phyloP scores from a whole-genome alignment of 129 eudicot species.

The Tagetes erecta region DNA sequence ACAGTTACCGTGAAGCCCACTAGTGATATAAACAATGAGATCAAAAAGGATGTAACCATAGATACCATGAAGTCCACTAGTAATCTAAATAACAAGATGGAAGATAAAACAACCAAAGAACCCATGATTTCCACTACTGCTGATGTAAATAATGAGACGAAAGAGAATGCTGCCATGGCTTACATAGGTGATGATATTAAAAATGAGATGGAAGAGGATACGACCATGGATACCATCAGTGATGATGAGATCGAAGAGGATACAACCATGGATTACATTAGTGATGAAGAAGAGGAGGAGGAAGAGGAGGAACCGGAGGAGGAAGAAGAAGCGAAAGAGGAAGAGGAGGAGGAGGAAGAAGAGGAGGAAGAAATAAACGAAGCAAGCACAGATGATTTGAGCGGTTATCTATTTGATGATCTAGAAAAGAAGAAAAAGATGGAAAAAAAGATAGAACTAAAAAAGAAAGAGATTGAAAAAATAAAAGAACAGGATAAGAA shows the following conservation, averaged over 20 bases:
- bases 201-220: neutral
- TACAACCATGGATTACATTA: neutral
- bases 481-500: slow-evolving; percentile 4
- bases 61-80: neutral
- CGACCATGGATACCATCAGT: neutral
- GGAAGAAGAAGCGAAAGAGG: neutral
- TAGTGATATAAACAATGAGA: neutral
- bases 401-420: slow-evolving; percentile 7
- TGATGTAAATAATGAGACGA: neutral
- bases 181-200: neutral
- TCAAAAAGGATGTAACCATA: neutral
- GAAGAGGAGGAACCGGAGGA: neutral
- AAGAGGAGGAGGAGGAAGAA: neutral
- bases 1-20: slow-evolving; percentile 12
- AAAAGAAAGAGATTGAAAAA: slow-evolving; percentile 16
- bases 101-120: slow-evolving; percentile 1
- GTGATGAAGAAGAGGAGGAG: neutral
- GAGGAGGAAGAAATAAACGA: neutral
- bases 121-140: neutral
- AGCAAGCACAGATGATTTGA: neutral
- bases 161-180: slow-evolving; percentile 1
- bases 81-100: slow-evolving; percentile 1
- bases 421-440: slow-evolving; percentile 13
- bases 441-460: slow-evolving; percentile 20
- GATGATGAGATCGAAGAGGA: neutral